Percentiles rank a stretch among this genome's conserved stretches.
phyloP scores from a whole-genome alignment of 2,329 filamentous ascomycete species.

The Arthrobotrys entomopaga region DNA sequence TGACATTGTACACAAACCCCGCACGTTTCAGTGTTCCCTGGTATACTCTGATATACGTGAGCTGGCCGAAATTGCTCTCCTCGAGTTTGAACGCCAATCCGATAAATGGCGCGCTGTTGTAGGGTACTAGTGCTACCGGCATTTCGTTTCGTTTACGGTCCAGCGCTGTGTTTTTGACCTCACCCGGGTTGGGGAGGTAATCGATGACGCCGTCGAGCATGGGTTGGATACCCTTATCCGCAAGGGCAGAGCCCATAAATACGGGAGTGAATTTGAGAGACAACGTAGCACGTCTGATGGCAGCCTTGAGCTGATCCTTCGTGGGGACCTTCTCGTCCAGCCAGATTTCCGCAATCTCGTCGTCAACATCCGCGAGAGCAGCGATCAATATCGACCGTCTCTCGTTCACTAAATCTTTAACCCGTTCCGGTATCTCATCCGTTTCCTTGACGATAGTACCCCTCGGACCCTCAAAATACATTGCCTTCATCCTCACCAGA shows the following conservation, averaged over 20 bases:
- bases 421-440: conserved; percentile 83
- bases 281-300: conserved; percentile 91
- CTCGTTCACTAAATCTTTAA: conserved; percentile 79
- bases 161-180: conserved; percentile 88
- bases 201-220: conserved; percentile 97
- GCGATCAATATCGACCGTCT: conserved; percentile 88
- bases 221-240: conserved; percentile 92
- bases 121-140: conserved; percentile 86
- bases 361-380: conserved; percentile 95
- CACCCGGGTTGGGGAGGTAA: conserved; percentile 89
- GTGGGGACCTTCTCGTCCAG: conserved; percentile 86
- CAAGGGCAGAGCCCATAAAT: conserved; percentile 93
- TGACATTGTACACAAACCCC: conserved; percentile 89
- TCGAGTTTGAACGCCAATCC: conserved; percentile 98
- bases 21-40: conserved; percentile 91
- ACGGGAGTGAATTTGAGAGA: conserved; percentile 90
- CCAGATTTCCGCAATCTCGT: conserved; percentile 96
- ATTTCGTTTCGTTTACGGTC: conserved; percentile 82
- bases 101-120: conserved; percentile 92
- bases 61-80: conserved; percentile 97
- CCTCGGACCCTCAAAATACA: conserved; percentile 87
- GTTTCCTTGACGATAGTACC: conserved; percentile 80
- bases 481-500: conserved; percentile 87
- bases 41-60: conserved; percentile 98
- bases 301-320: conserved; percentile 84